Conservation (phyloP, 2,329 filamentous ascomycete genomes). For the Colletotrichum sp. region DNA sequence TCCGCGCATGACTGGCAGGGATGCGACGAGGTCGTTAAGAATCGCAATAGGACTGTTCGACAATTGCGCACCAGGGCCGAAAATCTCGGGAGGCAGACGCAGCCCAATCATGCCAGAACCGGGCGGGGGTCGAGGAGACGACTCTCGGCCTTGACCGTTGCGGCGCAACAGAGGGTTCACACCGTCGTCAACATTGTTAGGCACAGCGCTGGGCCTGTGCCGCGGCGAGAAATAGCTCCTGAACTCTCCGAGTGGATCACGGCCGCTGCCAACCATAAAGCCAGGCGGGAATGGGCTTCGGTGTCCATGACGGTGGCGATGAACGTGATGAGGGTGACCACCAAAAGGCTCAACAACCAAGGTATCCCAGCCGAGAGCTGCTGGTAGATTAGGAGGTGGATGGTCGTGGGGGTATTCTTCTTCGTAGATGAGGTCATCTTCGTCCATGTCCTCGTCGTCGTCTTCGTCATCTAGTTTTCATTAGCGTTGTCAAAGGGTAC, state of each 20-base stretch:
- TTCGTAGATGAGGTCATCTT: constrained; percentile 68
- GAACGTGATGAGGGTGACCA: constrained; percentile 48
- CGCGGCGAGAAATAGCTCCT: constrained; percentile 54
- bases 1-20: constrained; percentile 52
- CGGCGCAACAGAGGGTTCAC: constrained; percentile 86
- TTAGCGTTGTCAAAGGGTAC: constrained; percentile 20
- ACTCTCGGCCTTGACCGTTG: constrained; percentile 46
- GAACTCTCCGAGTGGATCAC: constrained; percentile 57
- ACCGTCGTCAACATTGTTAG: constrained; percentile 75
- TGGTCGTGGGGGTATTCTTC: constrained; percentile 59
- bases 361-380: constrained; percentile 62
- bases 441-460: constrained; percentile 59
- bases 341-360: constrained; percentile 56
- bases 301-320: constrained; percentile 58
- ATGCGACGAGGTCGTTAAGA: constrained; percentile 61
- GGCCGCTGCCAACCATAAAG: constrained; percentile 58
- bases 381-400: constrained; percentile 46
- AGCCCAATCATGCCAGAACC: constrained; percentile 60
- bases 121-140: constrained; percentile 50
- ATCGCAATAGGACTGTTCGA: constrained; percentile 59
- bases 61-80: constrained; percentile 39
- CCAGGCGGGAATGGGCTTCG: constrained; percentile 66
- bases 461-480: constrained; percentile 41
- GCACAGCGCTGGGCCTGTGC: constrained; percentile 57
- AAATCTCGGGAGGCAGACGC: constrained; percentile 50